Conservation (phyloP, 495 filamentous ascomycete genomes). For the Aspergillus wentii region DNA sequence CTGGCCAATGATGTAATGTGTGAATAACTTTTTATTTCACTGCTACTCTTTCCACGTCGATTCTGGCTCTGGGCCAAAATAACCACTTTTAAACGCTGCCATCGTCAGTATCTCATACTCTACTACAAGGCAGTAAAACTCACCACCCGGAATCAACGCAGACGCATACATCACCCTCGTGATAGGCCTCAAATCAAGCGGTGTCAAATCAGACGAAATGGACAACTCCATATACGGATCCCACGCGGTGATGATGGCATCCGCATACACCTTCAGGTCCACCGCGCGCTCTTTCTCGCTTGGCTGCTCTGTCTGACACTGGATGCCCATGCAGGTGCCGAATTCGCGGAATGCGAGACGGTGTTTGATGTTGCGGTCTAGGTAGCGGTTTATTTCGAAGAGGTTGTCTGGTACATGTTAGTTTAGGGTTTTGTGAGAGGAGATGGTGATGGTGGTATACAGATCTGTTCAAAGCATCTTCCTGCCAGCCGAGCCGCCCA, state of each 20-base stretch:
- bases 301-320: conserved; percentile 39
- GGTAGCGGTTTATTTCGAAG: conserved; percentile 35
- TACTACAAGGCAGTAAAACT: conserved; percentile 18
- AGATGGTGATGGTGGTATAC: conserved; percentile 20
- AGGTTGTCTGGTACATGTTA: conserved; percentile 26
- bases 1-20: conserved; percentile 2
- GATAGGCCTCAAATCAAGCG: conserved; percentile 52
- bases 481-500: conserved; percentile 47
- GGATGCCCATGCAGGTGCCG: conserved; percentile 52
- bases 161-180: conserved; percentile 64
- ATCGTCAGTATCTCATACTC: background rate
- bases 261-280: conserved; percentile 33
- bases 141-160: conserved; percentile 58
- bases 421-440: too few species aligned
- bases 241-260: conserved; percentile 50
- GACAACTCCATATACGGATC: conserved; percentile 39
- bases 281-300: conserved; percentile 37
- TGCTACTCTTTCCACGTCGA: background rate
- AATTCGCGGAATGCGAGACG: conserved; percentile 64
- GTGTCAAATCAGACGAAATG: conserved; percentile 20
- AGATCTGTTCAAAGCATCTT: conserved; percentile 42
- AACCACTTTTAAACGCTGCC: conserved; percentile 33
- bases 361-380: conserved; percentile 32
- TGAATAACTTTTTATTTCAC: background rate
- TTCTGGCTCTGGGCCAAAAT: conserved; percentile 32